Percentiles rank a stretch among this genome's conserved stretches.
Evolutionary conservation across 2,329 filamentous ascomycete genomes (phyloP).

Genomic region (Aspergillus latus): DNA sequence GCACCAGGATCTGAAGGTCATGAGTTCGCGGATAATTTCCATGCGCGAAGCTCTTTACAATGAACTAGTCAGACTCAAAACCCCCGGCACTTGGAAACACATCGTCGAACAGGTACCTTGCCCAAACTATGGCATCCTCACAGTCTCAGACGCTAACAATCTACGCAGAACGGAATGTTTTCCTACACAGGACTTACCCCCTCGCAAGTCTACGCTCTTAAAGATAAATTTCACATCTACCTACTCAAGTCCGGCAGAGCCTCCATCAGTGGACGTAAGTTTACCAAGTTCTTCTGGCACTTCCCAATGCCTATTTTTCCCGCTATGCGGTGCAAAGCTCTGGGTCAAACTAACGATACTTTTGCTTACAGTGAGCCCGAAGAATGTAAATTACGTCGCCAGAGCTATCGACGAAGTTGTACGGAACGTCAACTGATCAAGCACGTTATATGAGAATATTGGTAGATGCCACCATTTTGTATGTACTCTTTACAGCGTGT

Average conservation of each 20-base stretch:
- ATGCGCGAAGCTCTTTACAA: conserved; percentile 79
- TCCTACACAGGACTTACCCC: conserved; percentile 63
- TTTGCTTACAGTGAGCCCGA: conserved; percentile 35
- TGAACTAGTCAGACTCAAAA: conserved; percentile 79
- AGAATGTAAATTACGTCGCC: conserved; percentile 43
- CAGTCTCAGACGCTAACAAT: not conserved
- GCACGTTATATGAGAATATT: not conserved
- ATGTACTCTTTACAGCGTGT: not conserved
- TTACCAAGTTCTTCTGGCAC: not conserved
- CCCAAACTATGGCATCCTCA: not conserved
- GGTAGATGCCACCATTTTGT: not conserved
- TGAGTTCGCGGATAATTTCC: conserved; percentile 89
- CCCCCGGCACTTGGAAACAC: conserved; percentile 94
- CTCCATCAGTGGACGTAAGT: conserved; percentile 43
- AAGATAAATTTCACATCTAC: conserved; percentile 46
- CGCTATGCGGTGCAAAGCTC: too few species aligned
- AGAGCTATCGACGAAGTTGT: conserved; percentile 40
- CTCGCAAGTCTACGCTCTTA: conserved; percentile 44
- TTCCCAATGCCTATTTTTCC: too few species aligned
- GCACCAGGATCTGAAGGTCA: conserved; percentile 83
- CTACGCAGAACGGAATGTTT: conserved; percentile 72
- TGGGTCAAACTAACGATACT: not conserved
- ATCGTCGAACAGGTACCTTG: conserved; percentile 83
- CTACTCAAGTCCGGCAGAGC: conserved; percentile 42
- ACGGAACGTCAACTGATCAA: conserved; percentile 31